Evolutionary conservation across 441 rosid genomes (phyloP), one percentile per base, ranked within the genome.

Genomic region (Capsella rubella): DNA sequence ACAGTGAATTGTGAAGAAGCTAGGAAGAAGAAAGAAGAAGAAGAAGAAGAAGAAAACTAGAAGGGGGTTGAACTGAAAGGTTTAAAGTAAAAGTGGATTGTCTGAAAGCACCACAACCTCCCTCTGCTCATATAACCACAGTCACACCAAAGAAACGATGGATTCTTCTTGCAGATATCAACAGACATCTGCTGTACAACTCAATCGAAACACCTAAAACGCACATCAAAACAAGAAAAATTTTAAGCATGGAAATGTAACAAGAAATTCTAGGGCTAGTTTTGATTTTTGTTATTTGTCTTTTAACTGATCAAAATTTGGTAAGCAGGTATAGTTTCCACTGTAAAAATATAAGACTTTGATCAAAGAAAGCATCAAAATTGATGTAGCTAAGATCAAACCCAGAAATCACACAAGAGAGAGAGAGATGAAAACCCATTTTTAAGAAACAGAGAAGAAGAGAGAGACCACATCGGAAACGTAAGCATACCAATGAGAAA

Each of bases 101-200:
- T 88, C 73, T 85, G 82, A 13, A 86, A 75, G 68, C 84, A 81
- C 86, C 97, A 86, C 75, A 83, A 80, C 79, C 84, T 89, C 81
- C 86, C 86, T 37, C 82, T 78, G 87, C 80, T 86, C 91, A 87
- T 84, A 79, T 84, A 87, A 87, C 87, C 80, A 67, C 83, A 86
- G 56, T 71, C 81, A 69, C 78, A 84, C 77, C 81, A 81, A 66
- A 79, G 79, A 76, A 82, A 80, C 14, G 88, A 74, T 13, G 83
- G 58, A 56, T 78, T 63, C 82, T 61, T 79, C 87, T 82, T 78
- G 87, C 76, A 69, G 78, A 80, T 80, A 78, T 80, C 83, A 84
- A 80, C 53, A 82, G 90, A 82, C 95, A 90, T 90, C 83, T 82
- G 91, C 81, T 83, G 86, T 64, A 78, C 74, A 78, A 72, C n/a